A percentile compares a stretch with the other conserved stretches of the same genome.
These are phyloP conservation scores for Holtermanniella nyarrowii DNA, from an alignment of 768 basidiomycete species.

Conservation along the genomic window DNA sequence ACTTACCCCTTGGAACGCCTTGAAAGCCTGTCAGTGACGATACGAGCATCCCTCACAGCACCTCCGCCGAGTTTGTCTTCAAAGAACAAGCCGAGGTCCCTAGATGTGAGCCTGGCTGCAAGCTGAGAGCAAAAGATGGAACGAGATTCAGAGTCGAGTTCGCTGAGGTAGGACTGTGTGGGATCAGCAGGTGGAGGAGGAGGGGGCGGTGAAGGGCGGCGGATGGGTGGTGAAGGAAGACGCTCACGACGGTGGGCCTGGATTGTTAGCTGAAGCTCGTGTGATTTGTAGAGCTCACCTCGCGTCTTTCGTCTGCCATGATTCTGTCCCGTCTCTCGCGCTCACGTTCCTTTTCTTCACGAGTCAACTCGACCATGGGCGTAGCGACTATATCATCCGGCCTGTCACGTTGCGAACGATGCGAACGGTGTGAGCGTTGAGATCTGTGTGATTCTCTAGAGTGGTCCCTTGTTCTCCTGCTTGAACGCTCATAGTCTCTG, in stretches of 20 bases:
- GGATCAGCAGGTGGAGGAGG: slow-evolving; percentile 14
- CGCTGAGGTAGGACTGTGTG: slow-evolving; percentile 50
- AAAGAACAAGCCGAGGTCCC: slow-evolving; percentile 97
- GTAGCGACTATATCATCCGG: slow-evolving; percentile 3
- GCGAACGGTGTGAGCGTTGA: slow-evolving; percentile 17
- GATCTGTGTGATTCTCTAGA: slow-evolving; percentile 22
- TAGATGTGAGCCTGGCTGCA: slow-evolving; percentile 88
- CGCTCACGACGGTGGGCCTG: slow-evolving; percentile 17
- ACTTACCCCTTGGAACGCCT: slow-evolving; percentile 93
- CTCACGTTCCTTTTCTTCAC: slow-evolving; percentile 33
- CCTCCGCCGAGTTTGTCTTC: slow-evolving; percentile 92
- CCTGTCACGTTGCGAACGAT: slow-evolving; percentile 10
- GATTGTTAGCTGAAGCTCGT: slow-evolving; percentile 15
- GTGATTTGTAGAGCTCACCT: slow-evolving; percentile 3
- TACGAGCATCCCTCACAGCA: slow-evolving; percentile 86
- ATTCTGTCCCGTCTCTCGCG: slow-evolving; percentile 28
- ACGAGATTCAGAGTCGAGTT: slow-evolving; percentile 95
- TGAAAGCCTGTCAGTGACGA: slow-evolving; percentile 89
- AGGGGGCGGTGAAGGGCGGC: slow-evolving; percentile 11
- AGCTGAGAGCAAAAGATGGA: slow-evolving; percentile 98
- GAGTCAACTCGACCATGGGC: slow-evolving; percentile 19
- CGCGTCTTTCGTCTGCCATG: slow-evolving; percentile 28
- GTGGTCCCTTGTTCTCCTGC: slow-evolving; percentile 2
- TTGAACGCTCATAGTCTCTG: slow-evolving; percentile 33
- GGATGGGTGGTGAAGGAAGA: slow-evolving; percentile 3